These are phyloP conservation scores for Adansonia gregorii DNA, from an alignment of 441 rosid genomes.

Conservation along the genomic window DNA sequence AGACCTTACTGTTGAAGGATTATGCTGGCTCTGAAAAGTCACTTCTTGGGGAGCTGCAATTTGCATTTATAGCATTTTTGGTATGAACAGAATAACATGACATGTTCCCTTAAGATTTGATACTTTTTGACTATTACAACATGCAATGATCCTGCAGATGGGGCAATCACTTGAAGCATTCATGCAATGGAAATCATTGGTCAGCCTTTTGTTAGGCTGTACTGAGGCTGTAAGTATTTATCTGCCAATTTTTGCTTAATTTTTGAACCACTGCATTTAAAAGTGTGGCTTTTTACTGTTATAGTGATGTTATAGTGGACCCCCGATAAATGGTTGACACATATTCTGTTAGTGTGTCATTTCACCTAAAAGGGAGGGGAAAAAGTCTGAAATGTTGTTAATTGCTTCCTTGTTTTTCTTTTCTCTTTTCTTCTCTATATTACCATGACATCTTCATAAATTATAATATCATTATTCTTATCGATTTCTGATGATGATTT, in stretches of 20 bases:
- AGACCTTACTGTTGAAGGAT: conserved; percentile 56
- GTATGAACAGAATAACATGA: conserved; percentile 42
- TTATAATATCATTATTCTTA: background rate
- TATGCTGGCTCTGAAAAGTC: conserved; percentile 73
- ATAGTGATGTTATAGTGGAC: background rate
- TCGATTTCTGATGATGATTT: background rate
- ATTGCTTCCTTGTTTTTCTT: background rate
- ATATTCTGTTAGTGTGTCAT: background rate
- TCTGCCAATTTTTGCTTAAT: conserved; percentile 1
- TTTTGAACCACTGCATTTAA: background rate
- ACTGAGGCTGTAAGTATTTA: conserved; percentile 70
- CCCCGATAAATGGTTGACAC: background rate
- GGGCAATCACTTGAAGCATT: conserved; percentile 92
- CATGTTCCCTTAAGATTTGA: conserved; percentile 14
- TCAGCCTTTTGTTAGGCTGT: conserved; percentile 83
- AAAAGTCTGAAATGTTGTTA: background rate
- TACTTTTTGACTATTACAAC: conserved; percentile 23
- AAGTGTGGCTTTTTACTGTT: background rate
- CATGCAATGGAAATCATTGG: conserved; percentile 90
- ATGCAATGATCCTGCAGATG: conserved; percentile 61
- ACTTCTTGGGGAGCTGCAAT: conserved; percentile 89
- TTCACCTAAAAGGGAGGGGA: background rate
- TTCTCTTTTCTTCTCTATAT: background rate
- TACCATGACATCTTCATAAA: background rate
- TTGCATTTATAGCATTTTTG: conserved; percentile 84